Conservation (phyloP, 2,329 filamentous ascomycete genomes). For the Diplocarpon mali region DNA sequence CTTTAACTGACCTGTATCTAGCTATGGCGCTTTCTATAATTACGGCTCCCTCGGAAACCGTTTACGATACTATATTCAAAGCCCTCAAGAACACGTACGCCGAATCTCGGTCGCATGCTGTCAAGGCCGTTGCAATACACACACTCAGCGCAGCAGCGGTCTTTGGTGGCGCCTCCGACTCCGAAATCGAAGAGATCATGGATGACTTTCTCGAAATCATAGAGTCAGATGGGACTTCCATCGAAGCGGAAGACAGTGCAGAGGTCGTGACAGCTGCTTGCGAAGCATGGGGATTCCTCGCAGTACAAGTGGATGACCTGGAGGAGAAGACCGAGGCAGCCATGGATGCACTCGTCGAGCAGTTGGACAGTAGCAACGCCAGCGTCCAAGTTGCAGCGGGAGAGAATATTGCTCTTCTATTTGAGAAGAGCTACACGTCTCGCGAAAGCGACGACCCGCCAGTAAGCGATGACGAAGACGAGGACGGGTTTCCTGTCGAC, state of each 20-base stretch:
- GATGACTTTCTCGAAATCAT: slow-evolving; percentile 55
- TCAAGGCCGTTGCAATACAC: slow-evolving; percentile 58
- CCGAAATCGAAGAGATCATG: slow-evolving; percentile 53
- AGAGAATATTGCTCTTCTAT: slow-evolving; percentile 61
- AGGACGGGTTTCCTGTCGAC: slow-evolving; percentile 27
- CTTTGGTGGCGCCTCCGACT: slow-evolving; percentile 53
- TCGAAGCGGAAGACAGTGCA: slow-evolving; percentile 50
- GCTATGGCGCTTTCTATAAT: slow-evolving; percentile 53
- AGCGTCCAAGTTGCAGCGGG: slow-evolving; percentile 58
- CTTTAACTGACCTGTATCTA: slow-evolving; percentile 17
- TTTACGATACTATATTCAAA: slow-evolving; percentile 46
- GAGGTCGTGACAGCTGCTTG: slow-evolving; percentile 53
- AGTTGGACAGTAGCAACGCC: slow-evolving; percentile 51
- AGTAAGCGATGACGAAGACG: slow-evolving; percentile 33
- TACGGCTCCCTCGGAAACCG: slow-evolving; percentile 46
- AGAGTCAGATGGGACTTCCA: slow-evolving; percentile 53
- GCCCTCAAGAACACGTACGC: slow-evolving; percentile 48
- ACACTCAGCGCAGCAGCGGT: slow-evolving; percentile 49
- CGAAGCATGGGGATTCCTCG: slow-evolving; percentile 59
- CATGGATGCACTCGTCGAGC: slow-evolving; percentile 58
- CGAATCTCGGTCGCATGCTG: slow-evolving; percentile 42
- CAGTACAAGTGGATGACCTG: slow-evolving; percentile 54
- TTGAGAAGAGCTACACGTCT: slow-evolving; percentile 47
- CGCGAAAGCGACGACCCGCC: slow-evolving; percentile 36
- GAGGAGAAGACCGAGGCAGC: slow-evolving; percentile 52